Conservation (phyloP, 148 eudicot species). For the Polygonum maritimum region DNA sequence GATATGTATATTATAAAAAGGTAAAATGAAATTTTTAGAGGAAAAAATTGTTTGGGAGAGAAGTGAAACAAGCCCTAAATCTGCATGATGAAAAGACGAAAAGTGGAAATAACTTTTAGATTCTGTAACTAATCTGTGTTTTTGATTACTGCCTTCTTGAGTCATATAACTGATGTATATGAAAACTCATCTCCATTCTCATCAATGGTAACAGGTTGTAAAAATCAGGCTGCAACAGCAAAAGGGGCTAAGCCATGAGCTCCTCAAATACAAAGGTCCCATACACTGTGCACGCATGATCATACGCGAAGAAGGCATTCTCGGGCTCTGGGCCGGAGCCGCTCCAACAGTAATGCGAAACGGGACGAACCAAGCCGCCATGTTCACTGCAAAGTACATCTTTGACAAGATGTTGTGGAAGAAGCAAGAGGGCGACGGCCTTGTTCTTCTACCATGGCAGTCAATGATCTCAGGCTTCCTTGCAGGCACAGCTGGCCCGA, state of each 20-base stretch:
- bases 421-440: slow-evolving; percentile 86
- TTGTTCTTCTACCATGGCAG: slow-evolving; percentile 77
- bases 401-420: slow-evolving; percentile 71
- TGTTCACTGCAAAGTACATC: slow-evolving; percentile 80
- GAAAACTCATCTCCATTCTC: not conserved
- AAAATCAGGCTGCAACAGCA: slow-evolving; percentile 92
- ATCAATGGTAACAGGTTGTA: slow-evolving; percentile 52
- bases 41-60: too few species aligned
- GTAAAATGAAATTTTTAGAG: too few species aligned
- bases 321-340: slow-evolving; percentile 91
- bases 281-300: slow-evolving; percentile 74
- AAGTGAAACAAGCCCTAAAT: too few species aligned
- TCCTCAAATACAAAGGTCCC: slow-evolving; percentile 81
- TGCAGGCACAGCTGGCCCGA: slow-evolving; percentile 92
- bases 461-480: slow-evolving; percentile 95
- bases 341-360: slow-evolving; percentile 96
- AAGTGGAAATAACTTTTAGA: too few species aligned
- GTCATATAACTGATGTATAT: not conserved
- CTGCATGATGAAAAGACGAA: too few species aligned
- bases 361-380: slow-evolving; percentile 93
- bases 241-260: slow-evolving; percentile 69
- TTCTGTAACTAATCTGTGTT: too few species aligned
- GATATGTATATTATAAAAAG: too few species aligned
- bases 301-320: slow-evolving; percentile 86
- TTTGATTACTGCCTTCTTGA: not conserved